These are phyloP conservation scores for Malus sylvestris DNA, from an alignment of 306 rosid genomes.

Conservation along the genomic window DNA sequence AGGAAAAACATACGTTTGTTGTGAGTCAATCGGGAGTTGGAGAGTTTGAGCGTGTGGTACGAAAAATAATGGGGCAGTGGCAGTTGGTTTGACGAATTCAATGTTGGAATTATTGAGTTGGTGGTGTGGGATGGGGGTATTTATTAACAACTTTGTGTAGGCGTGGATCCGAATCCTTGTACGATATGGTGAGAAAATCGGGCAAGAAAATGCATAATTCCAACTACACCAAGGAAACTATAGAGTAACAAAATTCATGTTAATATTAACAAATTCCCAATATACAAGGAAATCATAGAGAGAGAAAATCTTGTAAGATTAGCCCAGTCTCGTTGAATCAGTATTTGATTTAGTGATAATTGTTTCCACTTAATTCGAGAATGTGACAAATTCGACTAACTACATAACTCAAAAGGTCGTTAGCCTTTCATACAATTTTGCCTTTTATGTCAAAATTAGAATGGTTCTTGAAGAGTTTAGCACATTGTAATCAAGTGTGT, in stretches of 20 bases:
- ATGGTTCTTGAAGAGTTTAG: no score
- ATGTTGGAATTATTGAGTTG: not conserved
- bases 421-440: no score
- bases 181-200: not conserved
- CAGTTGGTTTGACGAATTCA: not conserved
- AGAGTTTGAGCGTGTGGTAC: not conserved
- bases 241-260: not conserved
- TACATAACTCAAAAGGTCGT: no score
- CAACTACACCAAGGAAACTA: not conserved
- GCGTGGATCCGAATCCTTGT: not conserved
- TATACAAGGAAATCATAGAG: not conserved
- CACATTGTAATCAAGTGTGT: no score
- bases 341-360: not conserved
- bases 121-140: not conserved
- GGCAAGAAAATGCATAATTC: not conserved
- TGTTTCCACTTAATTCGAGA: not conserved
- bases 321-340: not conserved
- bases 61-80: not conserved
- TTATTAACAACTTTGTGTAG: conserved; percentile 10
- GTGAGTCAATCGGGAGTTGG: not conserved
- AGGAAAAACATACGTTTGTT: not conserved
- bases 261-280: not conserved
- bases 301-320: not conserved
- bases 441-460: no score
- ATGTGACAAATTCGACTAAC: no score